Conservation (phyloP, 805 yeast species). For the Lipomyces lipofer region DNA sequence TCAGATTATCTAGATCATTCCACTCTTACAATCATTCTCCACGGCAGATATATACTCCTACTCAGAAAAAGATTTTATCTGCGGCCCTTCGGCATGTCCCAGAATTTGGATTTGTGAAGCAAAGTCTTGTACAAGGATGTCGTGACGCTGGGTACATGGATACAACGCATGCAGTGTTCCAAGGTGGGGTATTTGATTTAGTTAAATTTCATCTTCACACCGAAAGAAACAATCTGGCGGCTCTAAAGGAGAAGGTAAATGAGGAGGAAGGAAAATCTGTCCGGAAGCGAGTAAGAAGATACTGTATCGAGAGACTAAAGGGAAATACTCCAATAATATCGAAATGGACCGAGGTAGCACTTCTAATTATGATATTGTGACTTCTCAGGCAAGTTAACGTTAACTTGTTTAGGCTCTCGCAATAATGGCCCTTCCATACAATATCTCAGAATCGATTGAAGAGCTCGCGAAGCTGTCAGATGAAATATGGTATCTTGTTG, state of each 20-base stretch:
- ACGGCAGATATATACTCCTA: slow-evolving; percentile 31
- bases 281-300: slow-evolving; percentile 43
- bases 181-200: slow-evolving; percentile 52
- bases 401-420: slow-evolving; percentile 50
- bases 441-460: slow-evolving; percentile 55
- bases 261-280: slow-evolving; percentile 47
- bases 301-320: slow-evolving; percentile 47
- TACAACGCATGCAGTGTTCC: slow-evolving; percentile 47
- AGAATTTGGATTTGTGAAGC: slow-evolving; percentile 51
- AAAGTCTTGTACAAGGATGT: slow-evolving; percentile 52
- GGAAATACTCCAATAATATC: slow-evolving; percentile 52
- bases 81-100: slow-evolving; percentile 50
- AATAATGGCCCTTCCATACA: slow-evolving; percentile 63
- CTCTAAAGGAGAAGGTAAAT: slow-evolving; percentile 31
- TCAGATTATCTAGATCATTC: slow-evolving; percentile 28
- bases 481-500: slow-evolving; percentile 77
- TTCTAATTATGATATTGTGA: not conserved
- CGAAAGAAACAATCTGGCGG: slow-evolving; percentile 39
- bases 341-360: slow-evolving; percentile 40
- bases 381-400: not conserved
- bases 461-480: slow-evolving; percentile 78
- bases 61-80: slow-evolving; percentile 46
- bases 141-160: slow-evolving; percentile 54
- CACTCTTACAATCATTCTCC: slow-evolving; percentile 39
- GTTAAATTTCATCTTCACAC: slow-evolving; percentile 57